phyloP scores from a whole-genome alignment of 805 yeast genomes.

The Myxozyma neotropica region DNA sequence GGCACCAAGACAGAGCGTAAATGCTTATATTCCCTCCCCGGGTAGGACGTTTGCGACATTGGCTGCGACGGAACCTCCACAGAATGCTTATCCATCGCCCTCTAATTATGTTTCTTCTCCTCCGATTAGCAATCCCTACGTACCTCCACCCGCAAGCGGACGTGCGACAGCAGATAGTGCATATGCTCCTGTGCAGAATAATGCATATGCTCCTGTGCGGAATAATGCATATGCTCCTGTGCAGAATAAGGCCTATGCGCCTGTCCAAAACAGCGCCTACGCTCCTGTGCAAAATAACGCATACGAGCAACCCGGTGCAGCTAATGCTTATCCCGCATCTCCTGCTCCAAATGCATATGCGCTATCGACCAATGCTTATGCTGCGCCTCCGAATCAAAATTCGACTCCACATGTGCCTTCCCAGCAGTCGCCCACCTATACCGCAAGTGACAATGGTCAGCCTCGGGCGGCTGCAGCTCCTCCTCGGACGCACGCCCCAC shows the following conservation, averaged over 20 bases:
- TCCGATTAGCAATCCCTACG: constrained; percentile 1
- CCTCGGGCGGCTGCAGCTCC: not conserved
- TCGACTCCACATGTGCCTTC: not conserved
- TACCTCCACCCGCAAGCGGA: constrained; percentile 1
- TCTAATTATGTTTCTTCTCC: not conserved
- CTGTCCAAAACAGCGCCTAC: not conserved
- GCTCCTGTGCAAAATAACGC: not conserved
- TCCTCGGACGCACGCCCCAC: not conserved
- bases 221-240: not conserved
- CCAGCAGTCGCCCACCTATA: not conserved
- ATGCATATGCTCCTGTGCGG: not conserved
- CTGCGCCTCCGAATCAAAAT: not conserved
- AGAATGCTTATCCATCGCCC: not conserved
- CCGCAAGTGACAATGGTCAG: not conserved
- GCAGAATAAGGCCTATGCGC: constrained; percentile 3
- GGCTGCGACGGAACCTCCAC: not conserved
- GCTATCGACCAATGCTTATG: not conserved
- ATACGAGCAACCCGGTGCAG: not conserved
- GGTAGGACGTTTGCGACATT: not conserved
- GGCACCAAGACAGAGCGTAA: not conserved
- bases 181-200: not conserved
- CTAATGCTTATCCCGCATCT: constrained; percentile 1
- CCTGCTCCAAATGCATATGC: not conserved
- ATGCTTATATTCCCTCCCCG: constrained; percentile 7
- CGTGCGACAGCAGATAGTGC: not conserved